phyloP scores from a whole-genome alignment of 169 alveolate species.

The Babesia sp. region DNA sequence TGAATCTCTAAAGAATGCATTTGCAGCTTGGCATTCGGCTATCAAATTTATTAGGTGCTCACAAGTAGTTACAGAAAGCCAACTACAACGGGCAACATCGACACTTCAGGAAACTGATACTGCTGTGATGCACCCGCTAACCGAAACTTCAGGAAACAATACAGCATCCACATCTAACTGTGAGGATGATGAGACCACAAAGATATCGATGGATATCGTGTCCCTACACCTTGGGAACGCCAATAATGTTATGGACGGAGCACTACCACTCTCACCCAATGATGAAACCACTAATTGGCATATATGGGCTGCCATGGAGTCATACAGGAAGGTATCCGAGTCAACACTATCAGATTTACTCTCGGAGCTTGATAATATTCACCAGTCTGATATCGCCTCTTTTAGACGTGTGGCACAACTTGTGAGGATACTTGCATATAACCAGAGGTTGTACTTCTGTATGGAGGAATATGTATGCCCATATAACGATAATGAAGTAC shows the following conservation, averaged over 20 bases:
- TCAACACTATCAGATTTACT: slow-evolving; percentile 1
- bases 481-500: not conserved
- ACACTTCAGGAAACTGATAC: not conserved
- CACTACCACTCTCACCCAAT: not conserved
- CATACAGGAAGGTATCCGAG: slow-evolving; percentile 5
- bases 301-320: slow-evolving; percentile 26
- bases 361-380: not conserved
- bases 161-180: too few species aligned
- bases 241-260: not conserved
- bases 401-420: not conserved
- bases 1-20: not conserved
- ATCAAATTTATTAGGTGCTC: slow-evolving; percentile 23
- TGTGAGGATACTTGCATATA: not conserved
- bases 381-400: not conserved
- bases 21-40: slow-evolving; percentile 31
- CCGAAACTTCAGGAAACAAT: too few species aligned
- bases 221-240: too few species aligned
- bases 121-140: not conserved
- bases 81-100: slow-evolving; percentile 5
- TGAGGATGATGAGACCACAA: not conserved
- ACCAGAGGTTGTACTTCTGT: slow-evolving; percentile 53
- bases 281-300: not conserved
- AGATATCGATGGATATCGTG: not conserved
- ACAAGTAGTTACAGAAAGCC: slow-evolving; percentile 19
- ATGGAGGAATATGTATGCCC: slow-evolving; percentile 51